These are phyloP conservation scores for Neofusicoccum sp. DNA, from an alignment of 2,329 filamentous ascomycete species.

Conservation along the genomic window DNA sequence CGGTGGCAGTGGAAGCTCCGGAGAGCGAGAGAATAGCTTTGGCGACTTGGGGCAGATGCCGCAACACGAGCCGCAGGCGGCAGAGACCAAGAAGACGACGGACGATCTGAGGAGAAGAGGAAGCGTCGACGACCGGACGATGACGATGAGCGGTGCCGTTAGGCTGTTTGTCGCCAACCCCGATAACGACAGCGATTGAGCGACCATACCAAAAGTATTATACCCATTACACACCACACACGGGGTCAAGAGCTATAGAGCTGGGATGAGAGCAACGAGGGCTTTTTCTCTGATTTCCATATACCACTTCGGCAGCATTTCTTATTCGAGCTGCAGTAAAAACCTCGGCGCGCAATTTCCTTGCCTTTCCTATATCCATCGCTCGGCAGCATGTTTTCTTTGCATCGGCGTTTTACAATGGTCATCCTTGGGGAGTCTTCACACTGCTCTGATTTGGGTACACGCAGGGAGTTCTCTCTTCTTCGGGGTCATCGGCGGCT, in stretches of 20 bases:
- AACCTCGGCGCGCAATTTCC: slow-evolving; percentile 4
- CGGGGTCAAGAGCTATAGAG: slow-evolving; percentile 13
- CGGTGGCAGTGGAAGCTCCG: slow-evolving; percentile 42
- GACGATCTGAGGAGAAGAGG: slow-evolving; percentile 74
- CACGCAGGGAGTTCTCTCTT: slow-evolving; percentile 6
- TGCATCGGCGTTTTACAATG: slow-evolving; percentile 11
- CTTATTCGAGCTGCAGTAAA: slow-evolving; percentile 8
- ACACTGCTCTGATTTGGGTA: slow-evolving; percentile 5
- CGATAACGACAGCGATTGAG: slow-evolving; percentile 55
- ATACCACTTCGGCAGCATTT: slow-evolving; percentile 12
- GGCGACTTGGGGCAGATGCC: slow-evolving; percentile 54
- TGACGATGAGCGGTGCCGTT: slow-evolving; percentile 65
- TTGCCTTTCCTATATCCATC: slow-evolving; percentile 3
- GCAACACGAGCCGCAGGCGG: slow-evolving; percentile 44
- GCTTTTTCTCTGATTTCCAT: neutral
- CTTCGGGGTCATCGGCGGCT: neutral
- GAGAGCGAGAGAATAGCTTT: slow-evolving; percentile 54
- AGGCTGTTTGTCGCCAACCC: slow-evolving; percentile 85
- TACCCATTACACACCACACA: slow-evolving; percentile 14
- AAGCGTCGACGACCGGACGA: slow-evolving; percentile 79
- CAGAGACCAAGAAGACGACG: slow-evolving; percentile 40
- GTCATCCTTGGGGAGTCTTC: slow-evolving; percentile 3
- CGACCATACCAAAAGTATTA: slow-evolving; percentile 10
- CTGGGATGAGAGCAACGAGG: slow-evolving; percentile 15
- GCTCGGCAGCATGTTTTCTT: slow-evolving; percentile 15